These are phyloP conservation scores for Gomphus sp. DNA, from an alignment of 1,284 basidiomycete genomes.

Conservation along the genomic window DNA sequence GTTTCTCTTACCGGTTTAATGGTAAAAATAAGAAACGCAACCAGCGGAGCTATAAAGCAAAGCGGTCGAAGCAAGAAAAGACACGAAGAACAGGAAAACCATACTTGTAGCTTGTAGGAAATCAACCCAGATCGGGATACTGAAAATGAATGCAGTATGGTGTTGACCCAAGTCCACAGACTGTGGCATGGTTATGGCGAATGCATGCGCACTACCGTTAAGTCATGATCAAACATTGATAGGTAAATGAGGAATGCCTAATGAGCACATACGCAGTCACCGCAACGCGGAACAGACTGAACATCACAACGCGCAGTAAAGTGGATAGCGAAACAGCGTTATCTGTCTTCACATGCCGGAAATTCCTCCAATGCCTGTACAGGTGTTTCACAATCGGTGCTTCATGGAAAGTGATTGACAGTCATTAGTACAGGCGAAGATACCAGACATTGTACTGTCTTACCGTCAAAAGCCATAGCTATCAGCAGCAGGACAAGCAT, in stretches of 20 bases:
- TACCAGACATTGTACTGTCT: neutral
- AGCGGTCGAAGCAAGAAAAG: neutral
- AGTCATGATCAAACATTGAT: neutral
- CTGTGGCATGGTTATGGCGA: neutral
- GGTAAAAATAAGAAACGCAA: neutral
- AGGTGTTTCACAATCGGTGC: slow-evolving; percentile 1
- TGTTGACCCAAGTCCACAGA: neutral
- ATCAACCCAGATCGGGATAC: slow-evolving; percentile 8
- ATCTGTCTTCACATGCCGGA: neutral
- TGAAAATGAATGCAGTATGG: neutral
- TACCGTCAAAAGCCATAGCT: slow-evolving; percentile 7
- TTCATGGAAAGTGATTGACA: neutral
- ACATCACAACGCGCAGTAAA: slow-evolving; percentile 4
- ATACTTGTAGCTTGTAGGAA: slow-evolving; percentile 7
- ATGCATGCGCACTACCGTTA: neutral
- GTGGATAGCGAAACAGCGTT: slow-evolving; percentile 2
- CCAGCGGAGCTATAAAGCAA: neutral
- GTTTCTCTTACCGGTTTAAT: neutral
- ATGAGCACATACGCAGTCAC: neutral
- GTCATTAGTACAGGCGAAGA: neutral
- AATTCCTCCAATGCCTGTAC: slow-evolving; percentile 5
- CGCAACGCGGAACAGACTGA: slow-evolving; percentile 5
- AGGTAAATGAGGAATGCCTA: neutral
- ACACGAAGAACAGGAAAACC: neutral
- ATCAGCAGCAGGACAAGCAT: slow-evolving; percentile 2